Conservation (phyloP, 2,329 filamentous ascomycete genomes). For the Colletotrichum spaethianum region DNA sequence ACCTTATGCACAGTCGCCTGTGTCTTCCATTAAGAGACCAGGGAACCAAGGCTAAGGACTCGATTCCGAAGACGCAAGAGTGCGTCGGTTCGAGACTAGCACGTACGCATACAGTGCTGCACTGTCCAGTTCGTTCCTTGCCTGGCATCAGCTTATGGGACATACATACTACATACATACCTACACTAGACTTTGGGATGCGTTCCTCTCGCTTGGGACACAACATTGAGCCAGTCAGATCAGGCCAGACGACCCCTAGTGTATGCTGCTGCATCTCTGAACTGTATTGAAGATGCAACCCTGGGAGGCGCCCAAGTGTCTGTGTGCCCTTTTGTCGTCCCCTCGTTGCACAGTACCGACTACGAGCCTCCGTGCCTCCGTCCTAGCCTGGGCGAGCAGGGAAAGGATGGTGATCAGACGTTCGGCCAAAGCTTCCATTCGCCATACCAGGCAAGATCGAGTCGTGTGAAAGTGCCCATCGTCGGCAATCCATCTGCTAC, state of each 20-base stretch:
- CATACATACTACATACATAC: neutral
- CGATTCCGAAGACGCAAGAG: slow-evolving; percentile 6
- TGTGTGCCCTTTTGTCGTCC: slow-evolving; percentile 6
- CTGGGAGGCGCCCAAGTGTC: slow-evolving; percentile 11
- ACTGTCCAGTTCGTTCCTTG: neutral
- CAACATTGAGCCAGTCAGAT: slow-evolving; percentile 20
- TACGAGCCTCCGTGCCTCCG: no score
- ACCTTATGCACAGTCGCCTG: slow-evolving; percentile 11
- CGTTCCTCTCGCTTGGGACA: slow-evolving; percentile 37
- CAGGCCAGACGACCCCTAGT: slow-evolving; percentile 25
- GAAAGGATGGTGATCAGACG: slow-evolving; percentile 32
- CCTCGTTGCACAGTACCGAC: neutral
- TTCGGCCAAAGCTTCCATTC: slow-evolving; percentile 23
- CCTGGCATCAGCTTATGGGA: neutral
- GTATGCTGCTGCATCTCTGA: neutral
- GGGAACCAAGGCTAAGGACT: neutral
- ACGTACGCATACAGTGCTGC: neutral
- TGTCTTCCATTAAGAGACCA: slow-evolving; percentile 10
- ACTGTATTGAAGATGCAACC: slow-evolving; percentile 11
- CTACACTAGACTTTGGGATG: slow-evolving; percentile 11
- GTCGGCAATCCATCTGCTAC: neutral
- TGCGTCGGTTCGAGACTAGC: neutral
- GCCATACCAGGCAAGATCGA: neutral
- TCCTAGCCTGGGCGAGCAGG: neutral
- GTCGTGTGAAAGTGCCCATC: neutral